phyloP scores from a whole-genome alignment of 2,329 filamentous ascomycete genomes.

The Trichoderma sp. region DNA sequence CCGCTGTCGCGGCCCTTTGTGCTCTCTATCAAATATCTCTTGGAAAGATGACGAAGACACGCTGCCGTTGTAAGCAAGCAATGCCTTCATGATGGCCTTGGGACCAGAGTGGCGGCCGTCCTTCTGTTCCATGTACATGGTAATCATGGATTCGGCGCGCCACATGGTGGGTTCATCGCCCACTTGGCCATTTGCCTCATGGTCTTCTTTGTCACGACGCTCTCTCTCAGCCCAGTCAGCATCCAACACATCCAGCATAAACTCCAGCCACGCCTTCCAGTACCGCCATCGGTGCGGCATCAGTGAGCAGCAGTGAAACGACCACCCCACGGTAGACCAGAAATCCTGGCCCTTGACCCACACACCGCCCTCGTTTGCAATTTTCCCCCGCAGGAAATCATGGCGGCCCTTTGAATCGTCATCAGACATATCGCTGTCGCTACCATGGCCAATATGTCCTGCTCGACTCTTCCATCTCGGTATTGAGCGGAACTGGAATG shows the following conservation, averaged over 20 bases:
- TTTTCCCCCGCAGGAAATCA: constrained; percentile 53
- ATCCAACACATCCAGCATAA: constrained; percentile 76
- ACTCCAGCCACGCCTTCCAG: constrained; percentile 78
- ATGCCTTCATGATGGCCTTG: constrained; percentile 60
- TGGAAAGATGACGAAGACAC: constrained; percentile 54
- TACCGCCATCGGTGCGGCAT: constrained; percentile 73
- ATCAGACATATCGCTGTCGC: constrained; percentile 38
- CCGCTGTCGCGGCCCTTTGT: constrained; percentile 38
- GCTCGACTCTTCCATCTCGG: constrained; percentile 32
- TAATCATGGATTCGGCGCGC: constrained; percentile 56
- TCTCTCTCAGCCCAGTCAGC: constrained; percentile 62
- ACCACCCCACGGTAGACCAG: constrained; percentile 87
- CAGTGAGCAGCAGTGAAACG: constrained; percentile 79
- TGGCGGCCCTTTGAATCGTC: constrained; percentile 45
- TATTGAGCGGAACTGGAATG: constrained; percentile 62
- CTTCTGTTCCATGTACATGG: constrained; percentile 53
- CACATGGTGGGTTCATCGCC: constrained; percentile 29
- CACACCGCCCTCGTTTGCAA: constrained; percentile 64
- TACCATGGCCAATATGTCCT: constrained; percentile 40
- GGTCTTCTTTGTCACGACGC: constrained; percentile 42
- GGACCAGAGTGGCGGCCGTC: constrained; percentile 45
- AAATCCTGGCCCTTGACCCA: constrained; percentile 81
- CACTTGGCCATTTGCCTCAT: constrained; percentile 23
- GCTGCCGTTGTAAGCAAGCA: constrained; percentile 64
- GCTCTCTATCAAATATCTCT: constrained; percentile 67